Conservation (phyloP, 179 eudicot species). For the Sideroxylon spinosum region DNA sequence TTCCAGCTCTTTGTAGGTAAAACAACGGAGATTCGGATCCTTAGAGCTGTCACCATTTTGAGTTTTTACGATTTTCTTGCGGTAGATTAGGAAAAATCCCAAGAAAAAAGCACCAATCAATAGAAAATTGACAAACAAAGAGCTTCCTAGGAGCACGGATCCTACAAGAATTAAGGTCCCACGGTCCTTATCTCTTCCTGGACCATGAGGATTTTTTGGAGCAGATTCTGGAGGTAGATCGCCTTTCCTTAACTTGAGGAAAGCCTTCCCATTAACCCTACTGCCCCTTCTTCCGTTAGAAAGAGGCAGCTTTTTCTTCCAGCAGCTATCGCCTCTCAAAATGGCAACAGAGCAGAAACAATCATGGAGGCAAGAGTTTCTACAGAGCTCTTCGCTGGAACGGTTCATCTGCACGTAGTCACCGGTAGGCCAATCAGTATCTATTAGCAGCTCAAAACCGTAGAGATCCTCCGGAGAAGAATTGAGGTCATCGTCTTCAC, state of each 20-base stretch:
- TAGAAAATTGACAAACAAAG: neutral
- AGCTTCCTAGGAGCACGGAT: neutral
- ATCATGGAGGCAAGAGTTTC: conserved; percentile 10
- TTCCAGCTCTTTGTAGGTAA: conserved; percentile 17
- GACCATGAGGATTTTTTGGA: neutral
- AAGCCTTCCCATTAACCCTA: neutral
- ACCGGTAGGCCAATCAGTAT: conserved; percentile 24
- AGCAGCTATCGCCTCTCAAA: conserved; percentile 17
- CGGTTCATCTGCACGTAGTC: conserved; percentile 19
- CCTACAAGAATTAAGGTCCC: neutral
- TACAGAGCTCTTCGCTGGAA: neutral
- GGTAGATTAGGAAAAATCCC: neutral
- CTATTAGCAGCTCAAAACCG: conserved; percentile 11
- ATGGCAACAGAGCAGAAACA: conserved; percentile 24
- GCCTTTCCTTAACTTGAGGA: neutral
- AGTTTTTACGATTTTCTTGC: neutral
- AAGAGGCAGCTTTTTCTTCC: conserved; percentile 26
- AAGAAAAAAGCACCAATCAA: neutral
- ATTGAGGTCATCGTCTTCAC: neutral
- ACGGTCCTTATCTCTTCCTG: neutral
- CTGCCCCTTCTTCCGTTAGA: neutral
- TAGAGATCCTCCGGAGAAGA: conserved; percentile 6
- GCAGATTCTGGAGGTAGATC: no score
- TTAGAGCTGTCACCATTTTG: neutral
- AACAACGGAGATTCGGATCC: neutral